Evolutionary conservation across 495 filamentous ascomycete species (phyloP), one percentile per base, ranked within the genome.

Genomic region (Talaromyces trachyspermus): DNA sequence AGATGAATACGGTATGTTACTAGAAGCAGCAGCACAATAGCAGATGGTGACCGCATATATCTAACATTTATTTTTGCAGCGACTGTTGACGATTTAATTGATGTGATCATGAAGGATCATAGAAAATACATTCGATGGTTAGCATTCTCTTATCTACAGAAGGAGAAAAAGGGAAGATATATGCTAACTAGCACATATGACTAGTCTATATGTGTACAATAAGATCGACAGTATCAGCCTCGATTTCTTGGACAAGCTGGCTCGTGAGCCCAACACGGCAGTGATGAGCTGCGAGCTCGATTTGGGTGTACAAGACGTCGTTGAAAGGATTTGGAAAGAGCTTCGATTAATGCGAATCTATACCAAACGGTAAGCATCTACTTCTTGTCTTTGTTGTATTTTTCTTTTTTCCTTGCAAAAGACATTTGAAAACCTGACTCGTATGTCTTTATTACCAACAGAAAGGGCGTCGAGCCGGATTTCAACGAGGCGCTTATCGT

Each of bases 191-290:
- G n/a, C n/a, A n/a, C n/a, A n/a, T n/a, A n/a, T n/a, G n/a, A n/a
- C n/a, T n/a, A 95, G 89, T 59, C 77, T 99, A 19, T 99, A 99
- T 69, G 94, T 96, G 23, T 99, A 99, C 79, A 99, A 99, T 85
- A 99, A 99, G 68, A 95, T 99, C 71, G 94, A 99, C 73, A 84
- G 81, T 63, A 83, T 99, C 55, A 89, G 86, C 20, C 76, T 99
- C 50, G 87, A 95, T 54, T 94, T 90, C 71, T 78, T 99, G 14
- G 86, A 99, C 66, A 78, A 84, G 56, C 73, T 99, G 3, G 94
- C 94, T 9, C 83, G 87, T 45, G 94, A 99, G 63, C 86, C 88
- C 3, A 76, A 95, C 66, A 97, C 94, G 3, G 86, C 81, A 5
- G 92, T 99, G 51, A 99, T 99, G 94, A 87, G 81, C 61, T 99